Evolutionary conservation across 2,329 filamentous ascomycete genomes (phyloP).

Genomic region (Aspergillus arachidicola): DNA sequence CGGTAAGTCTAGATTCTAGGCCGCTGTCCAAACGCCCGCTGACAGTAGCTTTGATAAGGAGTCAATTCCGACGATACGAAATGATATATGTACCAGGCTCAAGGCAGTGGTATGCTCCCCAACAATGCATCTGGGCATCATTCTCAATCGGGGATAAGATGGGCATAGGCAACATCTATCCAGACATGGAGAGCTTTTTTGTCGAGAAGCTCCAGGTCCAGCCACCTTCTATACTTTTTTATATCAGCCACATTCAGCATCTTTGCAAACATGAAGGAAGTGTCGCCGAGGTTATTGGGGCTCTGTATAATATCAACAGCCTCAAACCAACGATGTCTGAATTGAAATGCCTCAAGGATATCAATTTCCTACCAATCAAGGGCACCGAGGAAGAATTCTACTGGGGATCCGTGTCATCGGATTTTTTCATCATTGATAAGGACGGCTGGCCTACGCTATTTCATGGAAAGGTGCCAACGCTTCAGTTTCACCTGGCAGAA

Average conservation of each 20-base stretch:
- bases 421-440: slow-evolving; percentile 10
- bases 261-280: not conserved
- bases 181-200: not conserved
- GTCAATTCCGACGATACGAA: not conserved
- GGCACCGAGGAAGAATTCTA: not conserved
- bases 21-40: not conserved
- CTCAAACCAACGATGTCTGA: not conserved
- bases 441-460: slow-evolving; percentile 3
- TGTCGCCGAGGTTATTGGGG: not conserved
- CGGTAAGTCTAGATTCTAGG: not conserved
- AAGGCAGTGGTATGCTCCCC: not conserved
- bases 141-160: not conserved
- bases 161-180: slow-evolving; percentile 4
- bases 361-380: slow-evolving; percentile 6
- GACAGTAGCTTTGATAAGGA: not conserved
- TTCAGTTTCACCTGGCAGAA: not conserved
- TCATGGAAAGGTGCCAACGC: not conserved
- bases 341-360: not conserved
- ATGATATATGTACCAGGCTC: not conserved
- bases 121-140: not conserved
- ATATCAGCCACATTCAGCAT: not conserved
- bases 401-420: not conserved
- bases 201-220: slow-evolving; percentile 1
- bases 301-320: not conserved
- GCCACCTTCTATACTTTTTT: not conserved